Evolutionary conservation across 2,329 filamentous ascomycete genomes (phyloP), one percentile per base, ranked within the genome.

Genomic region (Samsoniella hepiali): DNA sequence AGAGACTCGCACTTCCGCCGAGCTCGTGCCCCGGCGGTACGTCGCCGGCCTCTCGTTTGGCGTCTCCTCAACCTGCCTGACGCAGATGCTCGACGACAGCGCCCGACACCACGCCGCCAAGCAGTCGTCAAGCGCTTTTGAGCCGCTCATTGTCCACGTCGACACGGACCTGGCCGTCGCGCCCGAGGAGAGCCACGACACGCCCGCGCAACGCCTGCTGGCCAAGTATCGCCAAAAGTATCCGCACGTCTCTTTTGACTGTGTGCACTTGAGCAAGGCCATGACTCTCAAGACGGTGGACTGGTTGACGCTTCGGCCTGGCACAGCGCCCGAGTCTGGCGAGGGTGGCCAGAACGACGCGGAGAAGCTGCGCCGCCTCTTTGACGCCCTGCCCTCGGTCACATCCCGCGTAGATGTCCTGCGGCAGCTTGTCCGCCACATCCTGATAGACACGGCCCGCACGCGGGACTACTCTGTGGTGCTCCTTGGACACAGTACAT

Each of bases 401-500:
- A 93, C 92, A 3, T 91, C 93, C 1, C 85, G 86, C 67, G 81
- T 87, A 22, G 95, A 99, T 72, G 79, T 96, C 5, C 76, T 88
- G 34, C 82, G 85, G 15, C 84, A 92, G 32, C 79, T 98, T 32
- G 82, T 88, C 40, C 89, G 87, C 7, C 86, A 91, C 68, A 78
- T 96, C 5, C 82, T 97, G 38, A 79, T 92, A 58, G 78, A 85
- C 51, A 79, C 86, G 51, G 90, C 91, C 10, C 81, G 84, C 65
- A 74, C 78, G 17, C 77, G 82, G 34, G 77, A 72, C 13, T 95
- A 88, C 73, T 84, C 89, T 67, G 87, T 87, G 13, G 82, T 98
- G 49, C 77, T 98, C 1, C 89, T 95, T 75, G 93, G 91, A 29
- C 88, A 94, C 76, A 96, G 87, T 68, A 97, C 95, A 27, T 97